Evolutionary conservation across 1,284 basidiomycete species (phyloP), one percentile per base, ranked within the genome.

Genomic region (Phaffia rhodozyma): DNA sequence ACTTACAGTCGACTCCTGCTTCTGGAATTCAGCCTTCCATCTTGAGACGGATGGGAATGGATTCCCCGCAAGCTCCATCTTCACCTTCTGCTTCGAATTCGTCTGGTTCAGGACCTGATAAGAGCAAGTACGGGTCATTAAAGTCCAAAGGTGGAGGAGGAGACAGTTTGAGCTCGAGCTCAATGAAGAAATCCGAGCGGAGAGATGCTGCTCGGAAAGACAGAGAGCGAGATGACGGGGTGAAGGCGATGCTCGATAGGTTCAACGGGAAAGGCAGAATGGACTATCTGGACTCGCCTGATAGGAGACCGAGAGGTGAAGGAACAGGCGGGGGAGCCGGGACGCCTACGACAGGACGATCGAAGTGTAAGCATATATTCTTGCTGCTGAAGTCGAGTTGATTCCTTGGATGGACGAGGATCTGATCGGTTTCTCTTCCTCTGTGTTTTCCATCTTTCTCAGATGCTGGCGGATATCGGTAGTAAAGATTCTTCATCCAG

Each of bases 181-280:
- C 48, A 1, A 32, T 55, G 23, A 49, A 32, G 16, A 55, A 52
- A 5, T 27, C 43, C 21, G 50, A 63, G 3, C 56, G 55, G 20
- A 49, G 62, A 25, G 62, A 63, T 50, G 25, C 5, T 6, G 27
- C 53, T 30, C 48, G 62, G 20, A 63, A 58, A 57, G 62, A 63
- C 18, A 63, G 49, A 57, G 62, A 63, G 30, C 55, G 62, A 11
- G 23, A 47, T 20, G 30, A 58, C 25, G 62, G 58, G 38, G 55
- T 34, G 20, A 55, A 57, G n/a, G 49, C 47, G 7, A 32, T 30
- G 18, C 48, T 55, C 16, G 25, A 32, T n/a, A 32, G 30, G 4
- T 49, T 49, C 34, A 60, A 52, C 34, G 47, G 47, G 20, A 43
- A 34, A 25, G 55, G 61, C 25, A 25, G 54, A 20, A 27, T 16